Conservation (phyloP, 306 rosid species). For the Medicago arabica region DNA sequence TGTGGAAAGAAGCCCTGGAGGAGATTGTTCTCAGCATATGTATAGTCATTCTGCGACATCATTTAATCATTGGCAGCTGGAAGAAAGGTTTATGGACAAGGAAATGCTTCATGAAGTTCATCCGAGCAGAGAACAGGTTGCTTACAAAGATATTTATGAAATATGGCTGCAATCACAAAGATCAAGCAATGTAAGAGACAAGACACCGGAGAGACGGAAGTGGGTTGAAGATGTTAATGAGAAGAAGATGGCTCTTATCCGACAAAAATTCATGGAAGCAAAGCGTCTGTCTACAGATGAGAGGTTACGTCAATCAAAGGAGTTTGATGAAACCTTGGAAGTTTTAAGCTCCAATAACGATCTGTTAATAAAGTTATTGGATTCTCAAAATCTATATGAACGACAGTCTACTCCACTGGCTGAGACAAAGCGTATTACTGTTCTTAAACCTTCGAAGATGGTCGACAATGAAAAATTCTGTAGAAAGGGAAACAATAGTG, state of each 20-base stretch:
- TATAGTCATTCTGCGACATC: conserved; percentile 60
- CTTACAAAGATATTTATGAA: conserved; percentile 73
- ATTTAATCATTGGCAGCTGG: conserved; percentile 62
- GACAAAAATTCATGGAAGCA: conserved; percentile 83
- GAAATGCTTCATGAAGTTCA: conserved; percentile 62
- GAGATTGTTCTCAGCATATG: conserved; percentile 57
- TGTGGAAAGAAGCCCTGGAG: conserved; percentile 58
- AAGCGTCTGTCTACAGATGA: conserved; percentile 84
- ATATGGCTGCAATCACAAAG: conserved; percentile 76
- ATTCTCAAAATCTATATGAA: conserved; percentile 76
- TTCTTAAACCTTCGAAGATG: conserved; percentile 90
- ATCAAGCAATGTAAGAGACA: conserved; percentile 57
- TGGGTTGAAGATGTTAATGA: conserved; percentile 59
- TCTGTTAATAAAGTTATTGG: conserved; percentile 71
- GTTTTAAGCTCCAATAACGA: conserved; percentile 89
- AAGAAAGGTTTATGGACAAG: conserved; percentile 65
- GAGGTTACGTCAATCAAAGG: conserved; percentile 79
- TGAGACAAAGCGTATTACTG: conserved; percentile 92
- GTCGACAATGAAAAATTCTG: conserved; percentile 57
- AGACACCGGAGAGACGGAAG: conserved; percentile 68
- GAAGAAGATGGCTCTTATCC: conserved; percentile 77
- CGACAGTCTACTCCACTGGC: conserved; percentile 63
- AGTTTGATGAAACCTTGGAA: conserved; percentile 86
- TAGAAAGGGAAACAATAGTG: conserved; percentile 55
- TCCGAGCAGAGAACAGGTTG: conserved; percentile 58